Conservation (phyloP, 164 flowering plant genomes). For the Vitis amurensis region DNA sequence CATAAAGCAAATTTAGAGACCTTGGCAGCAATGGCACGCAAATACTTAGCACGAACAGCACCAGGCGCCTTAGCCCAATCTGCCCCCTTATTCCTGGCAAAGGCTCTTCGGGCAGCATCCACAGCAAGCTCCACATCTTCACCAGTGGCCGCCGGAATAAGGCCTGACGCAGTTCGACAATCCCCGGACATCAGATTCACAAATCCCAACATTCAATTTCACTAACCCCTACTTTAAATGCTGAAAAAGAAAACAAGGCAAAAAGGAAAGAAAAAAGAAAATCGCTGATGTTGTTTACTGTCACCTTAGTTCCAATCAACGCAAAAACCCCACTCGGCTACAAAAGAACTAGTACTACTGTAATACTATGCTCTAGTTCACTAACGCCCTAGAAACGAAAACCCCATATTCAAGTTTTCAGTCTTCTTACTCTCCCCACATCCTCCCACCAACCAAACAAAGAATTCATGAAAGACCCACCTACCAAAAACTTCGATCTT, state of each 20-base stretch:
- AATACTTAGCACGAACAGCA: slow-evolving; percentile 81
- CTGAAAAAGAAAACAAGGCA: neutral
- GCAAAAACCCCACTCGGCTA: too few species aligned
- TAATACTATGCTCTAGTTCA: too few species aligned
- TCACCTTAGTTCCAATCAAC: too few species aligned
- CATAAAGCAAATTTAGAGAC: slow-evolving; percentile 26
- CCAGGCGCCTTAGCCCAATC: slow-evolving; percentile 89
- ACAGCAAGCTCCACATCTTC: slow-evolving; percentile 94
- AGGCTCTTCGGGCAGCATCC: slow-evolving; percentile 74
- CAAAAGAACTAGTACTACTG: too few species aligned
- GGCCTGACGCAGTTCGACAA: slow-evolving; percentile 42
- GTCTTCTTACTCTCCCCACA: neutral
- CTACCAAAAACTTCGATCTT: too few species aligned
- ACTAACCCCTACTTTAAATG: neutral
- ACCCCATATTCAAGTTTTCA: too few species aligned
- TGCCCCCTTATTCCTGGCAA: slow-evolving; percentile 56
- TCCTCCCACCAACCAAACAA: neutral
- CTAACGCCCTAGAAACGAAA: too few species aligned
- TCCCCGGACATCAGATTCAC: too few species aligned
- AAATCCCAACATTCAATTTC: neutral
- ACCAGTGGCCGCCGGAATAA: slow-evolving; percentile 85
- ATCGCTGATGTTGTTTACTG: too few species aligned
- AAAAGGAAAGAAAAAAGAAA: too few species aligned
- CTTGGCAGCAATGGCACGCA: slow-evolving; percentile 95
- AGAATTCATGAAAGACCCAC: too few species aligned